These are phyloP conservation scores for Pichia ethanolica DNA, from an alignment of 805 yeast species.

Conservation along the genomic window DNA sequence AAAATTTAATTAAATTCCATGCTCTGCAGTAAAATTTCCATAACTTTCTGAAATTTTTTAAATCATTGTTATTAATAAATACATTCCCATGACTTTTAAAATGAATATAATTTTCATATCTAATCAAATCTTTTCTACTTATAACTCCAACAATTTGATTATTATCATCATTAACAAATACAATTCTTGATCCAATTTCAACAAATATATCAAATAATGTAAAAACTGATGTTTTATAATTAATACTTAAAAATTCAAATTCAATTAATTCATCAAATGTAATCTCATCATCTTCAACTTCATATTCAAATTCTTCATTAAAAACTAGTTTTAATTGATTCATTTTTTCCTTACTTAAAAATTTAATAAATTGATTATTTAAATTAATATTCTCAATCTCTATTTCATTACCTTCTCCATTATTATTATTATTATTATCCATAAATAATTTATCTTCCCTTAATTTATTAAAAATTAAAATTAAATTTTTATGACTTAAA, in stretches of 20 bases:
- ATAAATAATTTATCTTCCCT: slow-evolving; percentile 2
- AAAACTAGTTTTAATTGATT: neutral
- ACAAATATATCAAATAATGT: slow-evolving; percentile 60
- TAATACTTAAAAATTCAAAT: slow-evolving; percentile 55
- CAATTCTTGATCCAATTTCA: slow-evolving; percentile 70
- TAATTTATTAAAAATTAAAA: slow-evolving; percentile 4
- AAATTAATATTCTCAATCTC: neutral
- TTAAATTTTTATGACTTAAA: slow-evolving; percentile 37
- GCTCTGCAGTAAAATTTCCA: slow-evolving; percentile 10
- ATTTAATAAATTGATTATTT: slow-evolving; percentile 5
- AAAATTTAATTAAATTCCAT: neutral
- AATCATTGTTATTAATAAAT: slow-evolving; percentile 19
- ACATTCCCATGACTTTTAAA: slow-evolving; percentile 20
- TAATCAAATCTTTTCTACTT: slow-evolving; percentile 75
- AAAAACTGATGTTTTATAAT: slow-evolving; percentile 48
- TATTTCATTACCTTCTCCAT: neutral
- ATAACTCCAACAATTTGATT: slow-evolving; percentile 68
- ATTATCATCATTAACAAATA: slow-evolving; percentile 61
- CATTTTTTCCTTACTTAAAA: slow-evolving; percentile 11
- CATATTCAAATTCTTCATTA: neutral
- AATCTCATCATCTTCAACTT: neutral
- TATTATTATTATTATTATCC: neutral
- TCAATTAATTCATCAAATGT: slow-evolving; percentile 28
- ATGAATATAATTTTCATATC: slow-evolving; percentile 42
- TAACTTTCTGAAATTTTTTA: slow-evolving; percentile 12